Evolutionary conservation across 1,284 basidiomycete species (phyloP).

Genomic region (Mrakiaceae sp.): DNA sequence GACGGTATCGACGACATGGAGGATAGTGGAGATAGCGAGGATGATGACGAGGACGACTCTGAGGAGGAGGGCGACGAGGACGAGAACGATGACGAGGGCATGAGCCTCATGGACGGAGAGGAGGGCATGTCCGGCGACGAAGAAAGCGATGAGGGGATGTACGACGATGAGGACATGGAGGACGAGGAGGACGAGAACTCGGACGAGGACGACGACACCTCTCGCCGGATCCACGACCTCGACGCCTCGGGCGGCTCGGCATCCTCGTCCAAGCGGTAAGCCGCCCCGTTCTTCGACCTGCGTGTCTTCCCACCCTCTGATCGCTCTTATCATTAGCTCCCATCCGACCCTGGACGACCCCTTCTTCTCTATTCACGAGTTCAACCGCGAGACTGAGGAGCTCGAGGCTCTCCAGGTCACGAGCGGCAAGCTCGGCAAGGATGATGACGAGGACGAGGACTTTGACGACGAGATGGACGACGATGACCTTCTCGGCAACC

Average conservation of each 20-base stretch:
- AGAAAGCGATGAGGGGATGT: conserved; percentile 21
- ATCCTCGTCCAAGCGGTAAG: background rate
- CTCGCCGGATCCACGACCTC: conserved; percentile 11
- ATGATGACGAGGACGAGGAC: conserved; percentile 43
- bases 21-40: conserved; percentile 22
- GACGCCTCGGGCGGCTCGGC: conserved; percentile 6
- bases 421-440: conserved; percentile 45
- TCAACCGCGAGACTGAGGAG: conserved; percentile 77
- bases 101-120: background rate
- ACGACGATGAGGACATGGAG: conserved; percentile 27
- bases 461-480: conserved; percentile 33
- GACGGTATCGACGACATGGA: conserved; percentile 53
- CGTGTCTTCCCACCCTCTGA: background rate
- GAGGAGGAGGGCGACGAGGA: conserved; percentile 32
- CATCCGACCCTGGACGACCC: conserved; percentile 73
- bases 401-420: conserved; percentile 58
- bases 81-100: conserved; percentile 2
- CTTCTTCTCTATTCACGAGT: conserved; percentile 82
- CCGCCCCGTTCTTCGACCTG: background rate
- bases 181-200: conserved; percentile 25
- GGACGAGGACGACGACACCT: conserved; percentile 20
- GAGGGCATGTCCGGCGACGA: background rate
- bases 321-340: background rate
- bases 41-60: conserved; percentile 31
- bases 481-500: conserved; percentile 33